A percentile compares a stretch with the other conserved stretches of the same genome.
phyloP scores from a whole-genome alignment of 495 filamentous ascomycete genomes.

The Neurospora sp. region DNA sequence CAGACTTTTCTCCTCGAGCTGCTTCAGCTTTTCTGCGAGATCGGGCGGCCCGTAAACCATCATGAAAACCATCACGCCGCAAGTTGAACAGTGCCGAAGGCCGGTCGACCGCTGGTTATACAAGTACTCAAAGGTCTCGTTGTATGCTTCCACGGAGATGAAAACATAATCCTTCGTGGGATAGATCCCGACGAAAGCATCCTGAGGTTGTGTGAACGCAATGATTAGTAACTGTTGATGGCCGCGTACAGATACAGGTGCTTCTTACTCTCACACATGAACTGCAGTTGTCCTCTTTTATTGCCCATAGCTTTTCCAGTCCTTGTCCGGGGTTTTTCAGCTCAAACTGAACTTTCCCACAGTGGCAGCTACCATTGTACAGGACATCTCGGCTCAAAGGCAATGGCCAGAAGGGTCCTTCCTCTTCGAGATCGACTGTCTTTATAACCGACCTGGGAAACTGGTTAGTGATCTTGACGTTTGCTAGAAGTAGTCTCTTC shows the following conservation, averaged over 20 bases:
- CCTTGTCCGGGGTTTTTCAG: not conserved
- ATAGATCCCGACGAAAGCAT: slow-evolving; percentile 12
- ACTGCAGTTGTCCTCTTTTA: slow-evolving; percentile 17
- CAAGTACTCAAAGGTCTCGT: slow-evolving; percentile 10
- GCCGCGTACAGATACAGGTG: not conserved
- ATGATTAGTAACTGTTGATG: not conserved
- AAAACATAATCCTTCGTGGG: slow-evolving; percentile 11
- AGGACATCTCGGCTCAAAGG: not conserved
- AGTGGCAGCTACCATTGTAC: slow-evolving; percentile 11
- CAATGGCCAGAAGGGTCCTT: not conserved
- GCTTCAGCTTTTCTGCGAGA: not conserved
- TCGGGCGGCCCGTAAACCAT: slow-evolving; percentile 13
- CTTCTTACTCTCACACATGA: slow-evolving; percentile 10
- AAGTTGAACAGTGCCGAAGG: slow-evolving; percentile 7
- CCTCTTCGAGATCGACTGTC: not conserved
- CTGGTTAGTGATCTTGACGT: not conserved
- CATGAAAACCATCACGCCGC: slow-evolving; percentile 12
- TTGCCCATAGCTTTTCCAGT: not conserved
- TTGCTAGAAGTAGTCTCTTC: not conserved
- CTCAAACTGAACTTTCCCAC: slow-evolving; percentile 7
- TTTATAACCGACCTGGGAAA: not conserved
- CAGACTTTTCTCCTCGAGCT: slow-evolving; percentile 5
- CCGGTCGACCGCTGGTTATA: slow-evolving; percentile 5
- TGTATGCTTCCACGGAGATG: slow-evolving; percentile 4
- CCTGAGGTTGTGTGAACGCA: not conserved